Evolutionary conservation across 23 red algal species (phyloP), one percentile per base, ranked within the genome.

Genomic region (Gracilaria domingensis): DNA sequence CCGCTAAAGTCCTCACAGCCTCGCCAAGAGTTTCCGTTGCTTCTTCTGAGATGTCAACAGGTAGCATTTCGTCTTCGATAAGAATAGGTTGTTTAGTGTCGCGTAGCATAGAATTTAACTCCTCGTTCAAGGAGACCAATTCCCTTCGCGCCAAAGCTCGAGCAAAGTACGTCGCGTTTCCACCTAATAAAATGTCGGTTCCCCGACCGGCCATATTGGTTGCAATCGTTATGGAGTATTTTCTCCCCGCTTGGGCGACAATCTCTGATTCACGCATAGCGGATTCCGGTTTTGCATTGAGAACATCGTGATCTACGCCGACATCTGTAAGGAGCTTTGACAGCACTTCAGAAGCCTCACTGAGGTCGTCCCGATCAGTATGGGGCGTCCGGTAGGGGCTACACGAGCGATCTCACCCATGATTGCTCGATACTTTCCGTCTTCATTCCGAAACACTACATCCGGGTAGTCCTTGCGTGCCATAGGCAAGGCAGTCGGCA

Each of bases 121-220:
- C 58, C 4, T 64, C n/a, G 38, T 93, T 83, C 29, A 61, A 35
- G 1, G 47, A 24, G 12, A 54, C 71, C 13, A 97, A 58, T 55
- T 85, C 89, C 26, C 80, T 35, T 64, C 85, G 83, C 11, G 88
- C 77, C 33, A 94, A 65, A 60, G 79, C 83, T 66, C 93, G 90
- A 24, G 97, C 83, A 58, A 91, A 91, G 92, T 85, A 90, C 16
- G 79, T 62, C 30, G 94, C 60, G 59, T 99, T 99, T 17, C 97
- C 97, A 44, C 97, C 97, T 71, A 99, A 50, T 83, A 99, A 28
- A 89, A 99, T 99, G 56, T 99, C 97, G 11, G 97, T 99, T 34
- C 97, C 97, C 48, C 97, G 79, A 28, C 97, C 97, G 40, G 97
- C 93, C 97, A 99, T 99, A 84, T 99, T 99, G 26, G 97, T 99